Evolutionary conservation across 768 basidiomycete genomes (phyloP).

Genomic region (Suillus fuscotomentosus): DNA sequence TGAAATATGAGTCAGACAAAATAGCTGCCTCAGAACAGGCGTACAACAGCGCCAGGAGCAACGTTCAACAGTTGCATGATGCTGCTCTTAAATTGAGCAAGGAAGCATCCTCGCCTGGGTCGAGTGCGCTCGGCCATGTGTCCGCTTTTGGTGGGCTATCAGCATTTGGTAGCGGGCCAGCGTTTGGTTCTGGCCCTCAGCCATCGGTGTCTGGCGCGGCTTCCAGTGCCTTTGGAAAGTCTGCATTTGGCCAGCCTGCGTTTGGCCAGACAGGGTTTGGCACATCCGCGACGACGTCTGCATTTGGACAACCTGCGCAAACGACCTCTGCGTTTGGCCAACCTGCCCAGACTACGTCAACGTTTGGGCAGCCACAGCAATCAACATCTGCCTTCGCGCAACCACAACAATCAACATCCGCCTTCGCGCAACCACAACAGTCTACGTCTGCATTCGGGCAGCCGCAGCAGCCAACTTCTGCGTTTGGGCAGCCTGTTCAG

Average conservation of each 20-base stretch:
- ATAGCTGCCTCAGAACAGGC: slow-evolving; percentile 52
- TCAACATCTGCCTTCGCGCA: slow-evolving; percentile 30
- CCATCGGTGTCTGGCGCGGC: slow-evolving; percentile 34
- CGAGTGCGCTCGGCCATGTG: slow-evolving; percentile 9
- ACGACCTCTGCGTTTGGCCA: slow-evolving; percentile 37
- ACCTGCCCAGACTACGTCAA: slow-evolving; percentile 28
- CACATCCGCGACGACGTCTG: slow-evolving; percentile 13
- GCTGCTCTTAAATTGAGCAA: slow-evolving; percentile 48
- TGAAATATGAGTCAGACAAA: slow-evolving; percentile 57
- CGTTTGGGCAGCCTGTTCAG: slow-evolving; percentile 34
- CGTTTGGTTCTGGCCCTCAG: slow-evolving; percentile 35
- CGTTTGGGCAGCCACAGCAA: slow-evolving; percentile 30
- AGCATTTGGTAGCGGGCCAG: slow-evolving; percentile 29
- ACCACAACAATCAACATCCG: slow-evolving; percentile 18
- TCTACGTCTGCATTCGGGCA: slow-evolving; percentile 30
- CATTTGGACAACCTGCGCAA: slow-evolving; percentile 30
- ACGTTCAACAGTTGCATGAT: slow-evolving; percentile 49
- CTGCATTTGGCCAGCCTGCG: slow-evolving; percentile 35
- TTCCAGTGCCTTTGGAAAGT: slow-evolving; percentile 21
- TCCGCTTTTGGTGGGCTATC: slow-evolving; percentile 23
- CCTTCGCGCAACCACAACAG: slow-evolving; percentile 39
- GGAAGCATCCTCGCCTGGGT: slow-evolving; percentile 12
- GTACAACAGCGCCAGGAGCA: slow-evolving; percentile 47
- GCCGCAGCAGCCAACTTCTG: slow-evolving; percentile 24
- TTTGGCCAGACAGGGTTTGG: slow-evolving; percentile 39